Percentiles rank a stretch among this genome's conserved stretches.
Conservation (phyloP, 2,329 filamentous ascomycete species). For the Neurospora sp. region DNA sequence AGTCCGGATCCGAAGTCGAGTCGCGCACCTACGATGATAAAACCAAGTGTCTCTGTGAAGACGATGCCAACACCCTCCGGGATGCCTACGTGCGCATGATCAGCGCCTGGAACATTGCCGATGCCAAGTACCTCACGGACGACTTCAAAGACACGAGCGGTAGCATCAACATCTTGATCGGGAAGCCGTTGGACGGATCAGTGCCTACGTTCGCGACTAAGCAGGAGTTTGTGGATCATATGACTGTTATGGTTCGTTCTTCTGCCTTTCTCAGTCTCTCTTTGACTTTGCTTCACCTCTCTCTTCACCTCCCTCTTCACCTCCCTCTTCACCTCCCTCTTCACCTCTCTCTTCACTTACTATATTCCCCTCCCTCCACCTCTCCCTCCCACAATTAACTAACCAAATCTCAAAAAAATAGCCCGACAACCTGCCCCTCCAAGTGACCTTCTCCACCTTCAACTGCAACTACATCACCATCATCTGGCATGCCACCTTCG, state of each 20-base stretch:
- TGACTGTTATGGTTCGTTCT: conserved; percentile 6
- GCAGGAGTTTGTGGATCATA: conserved; percentile 20
- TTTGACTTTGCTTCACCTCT: background rate
- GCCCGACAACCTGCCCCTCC: conserved; percentile 22
- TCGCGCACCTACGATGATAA: background rate
- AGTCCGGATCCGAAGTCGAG: background rate
- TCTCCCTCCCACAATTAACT: background rate
- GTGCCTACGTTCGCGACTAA: conserved; percentile 22
- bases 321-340: background rate
- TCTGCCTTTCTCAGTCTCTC: background rate
- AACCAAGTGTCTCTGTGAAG: conserved; percentile 8
- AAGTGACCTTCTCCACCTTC: conserved; percentile 18
- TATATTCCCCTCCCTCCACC: background rate
- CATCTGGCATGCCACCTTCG: conserved; percentile 24
- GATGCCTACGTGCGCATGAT: conserved; percentile 14
- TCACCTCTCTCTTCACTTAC: background rate
- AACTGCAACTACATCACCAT: conserved; percentile 22
- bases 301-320: background rate
- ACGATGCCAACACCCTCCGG: conserved; percentile 10
- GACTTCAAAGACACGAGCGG: conserved; percentile 24
- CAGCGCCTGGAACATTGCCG: conserved; percentile 12
- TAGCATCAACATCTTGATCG: conserved; percentile 24
- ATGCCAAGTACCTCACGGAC: conserved; percentile 16
- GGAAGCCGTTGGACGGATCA: conserved; percentile 19
- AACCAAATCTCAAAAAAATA: conserved; percentile 1